These are phyloP conservation scores for Taphrina populina DNA, from an alignment of 1,139 yeast genomes.

Conservation along the genomic window DNA sequence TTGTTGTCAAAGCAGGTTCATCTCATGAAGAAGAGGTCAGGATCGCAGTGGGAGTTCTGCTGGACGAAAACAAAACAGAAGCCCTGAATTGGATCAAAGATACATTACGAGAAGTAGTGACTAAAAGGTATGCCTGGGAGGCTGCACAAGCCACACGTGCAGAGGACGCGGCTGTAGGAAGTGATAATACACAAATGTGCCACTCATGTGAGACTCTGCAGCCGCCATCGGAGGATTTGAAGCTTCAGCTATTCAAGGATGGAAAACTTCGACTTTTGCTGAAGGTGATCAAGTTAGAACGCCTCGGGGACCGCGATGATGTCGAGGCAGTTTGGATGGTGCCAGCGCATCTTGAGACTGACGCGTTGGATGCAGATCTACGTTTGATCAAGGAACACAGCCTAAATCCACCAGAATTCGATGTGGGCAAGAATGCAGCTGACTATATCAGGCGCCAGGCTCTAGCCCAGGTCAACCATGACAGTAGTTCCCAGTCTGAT, in stretches of 20 bases:
- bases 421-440: constrained; percentile 32
- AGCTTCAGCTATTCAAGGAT: constrained; percentile 31
- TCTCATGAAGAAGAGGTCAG: constrained; percentile 29
- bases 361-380: constrained; percentile 19
- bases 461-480: background rate
- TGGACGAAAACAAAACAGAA: constrained; percentile 34
- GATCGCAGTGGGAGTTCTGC: constrained; percentile 32
- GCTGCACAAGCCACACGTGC: background rate
- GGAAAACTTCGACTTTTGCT: constrained; percentile 36
- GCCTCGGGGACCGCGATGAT: constrained; percentile 16
- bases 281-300: constrained; percentile 26
- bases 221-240: constrained; percentile 30
- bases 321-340: constrained; percentile 24
- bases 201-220: background rate
- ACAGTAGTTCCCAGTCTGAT: constrained; percentile 4
- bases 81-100: constrained; percentile 34
- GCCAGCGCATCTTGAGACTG: constrained; percentile 29
- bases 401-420: constrained; percentile 36
- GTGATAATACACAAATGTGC: background rate
- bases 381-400: constrained; percentile 21
- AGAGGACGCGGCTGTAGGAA: background rate
- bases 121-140: constrained; percentile 32
- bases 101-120: constrained; percentile 8
- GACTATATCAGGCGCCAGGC: constrained; percentile 31
- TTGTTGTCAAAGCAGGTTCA: constrained; percentile 34